These are phyloP conservation scores for Volvox reticuliferus DNA, from an alignment of 139 green algal species.

Conservation along the genomic window DNA sequence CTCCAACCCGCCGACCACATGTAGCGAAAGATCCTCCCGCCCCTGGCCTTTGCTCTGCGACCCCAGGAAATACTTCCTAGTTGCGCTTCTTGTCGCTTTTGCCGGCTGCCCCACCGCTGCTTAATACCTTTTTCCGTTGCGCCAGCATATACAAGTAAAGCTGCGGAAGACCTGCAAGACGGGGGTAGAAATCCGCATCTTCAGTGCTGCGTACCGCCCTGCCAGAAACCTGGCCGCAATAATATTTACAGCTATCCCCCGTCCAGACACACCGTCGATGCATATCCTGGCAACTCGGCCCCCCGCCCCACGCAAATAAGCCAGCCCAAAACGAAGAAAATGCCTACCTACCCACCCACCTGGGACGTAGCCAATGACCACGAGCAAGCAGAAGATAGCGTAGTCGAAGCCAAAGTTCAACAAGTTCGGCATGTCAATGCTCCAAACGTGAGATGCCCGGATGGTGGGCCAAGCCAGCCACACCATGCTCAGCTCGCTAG, in stretches of 20 bases:
- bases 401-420: constrained; percentile 91
- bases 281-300: too few species aligned
- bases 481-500: constrained; percentile 88
- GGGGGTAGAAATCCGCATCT: background rate
- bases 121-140: constrained; percentile 86
- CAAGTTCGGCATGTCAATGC: constrained; percentile 83
- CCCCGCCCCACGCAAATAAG: too few species aligned
- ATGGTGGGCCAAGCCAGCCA: constrained; percentile 80
- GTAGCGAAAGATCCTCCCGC: too few species aligned
- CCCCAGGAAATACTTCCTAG: background rate
- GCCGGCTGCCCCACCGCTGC: background rate
- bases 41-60: too few species aligned
- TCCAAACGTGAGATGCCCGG: constrained; percentile 57
- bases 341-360: constrained; percentile 42
- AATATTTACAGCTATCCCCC: too few species aligned
- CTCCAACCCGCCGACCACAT: too few species aligned
- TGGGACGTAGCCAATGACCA: constrained; percentile 64
- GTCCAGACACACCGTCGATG: too few species aligned
- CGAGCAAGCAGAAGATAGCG: constrained; percentile 65
- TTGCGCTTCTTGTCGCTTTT: constrained; percentile 14
- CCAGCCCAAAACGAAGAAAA: too few species aligned
- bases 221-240: too few species aligned
- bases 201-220: too few species aligned
- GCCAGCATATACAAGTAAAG: constrained; percentile 92
- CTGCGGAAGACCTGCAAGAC: constrained; percentile 75